A percentile compares a stretch with the other conserved stretches of the same genome.
phyloP scores from a whole-genome alignment of 2,329 filamentous ascomycete genomes.

The Lecanosticta acicola region DNA sequence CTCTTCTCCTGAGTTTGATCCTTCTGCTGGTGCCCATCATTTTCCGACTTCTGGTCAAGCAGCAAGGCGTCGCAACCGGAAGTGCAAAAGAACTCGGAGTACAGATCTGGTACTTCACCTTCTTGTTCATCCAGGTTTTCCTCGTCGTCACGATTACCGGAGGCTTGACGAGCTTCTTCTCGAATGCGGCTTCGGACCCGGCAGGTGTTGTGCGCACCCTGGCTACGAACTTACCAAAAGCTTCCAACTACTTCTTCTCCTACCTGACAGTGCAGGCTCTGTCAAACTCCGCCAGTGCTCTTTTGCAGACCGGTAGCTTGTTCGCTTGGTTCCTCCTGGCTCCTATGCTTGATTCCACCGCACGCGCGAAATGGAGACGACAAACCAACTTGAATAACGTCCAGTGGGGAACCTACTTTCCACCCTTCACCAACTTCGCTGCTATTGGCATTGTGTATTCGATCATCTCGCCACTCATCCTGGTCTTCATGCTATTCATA shows the following conservation, averaged over 20 bases:
- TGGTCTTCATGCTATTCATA: slow-evolving; percentile 87
- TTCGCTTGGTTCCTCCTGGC: slow-evolving; percentile 76
- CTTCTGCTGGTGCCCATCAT: slow-evolving; percentile 77
- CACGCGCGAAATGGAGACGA: slow-evolving; percentile 73
- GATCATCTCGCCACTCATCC: slow-evolving; percentile 81
- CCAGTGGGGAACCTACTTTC: slow-evolving; percentile 90
- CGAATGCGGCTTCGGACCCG: slow-evolving; percentile 60
- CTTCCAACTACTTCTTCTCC: slow-evolving; percentile 95
- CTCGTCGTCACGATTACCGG: slow-evolving; percentile 82
- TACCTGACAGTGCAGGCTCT: slow-evolving; percentile 96
- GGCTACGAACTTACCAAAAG: slow-evolving; percentile 72
- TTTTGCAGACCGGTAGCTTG: slow-evolving; percentile 77
- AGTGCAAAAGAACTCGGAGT: slow-evolving; percentile 75
- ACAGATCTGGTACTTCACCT: slow-evolving; percentile 87
- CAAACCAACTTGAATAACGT: slow-evolving; percentile 74
- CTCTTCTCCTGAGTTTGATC: slow-evolving; percentile 67
- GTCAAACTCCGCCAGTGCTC: slow-evolving; percentile 80
- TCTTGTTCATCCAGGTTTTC: slow-evolving; percentile 91
- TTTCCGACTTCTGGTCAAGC: slow-evolving; percentile 63
- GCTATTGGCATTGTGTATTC: slow-evolving; percentile 84
- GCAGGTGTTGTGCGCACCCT: slow-evolving; percentile 64
- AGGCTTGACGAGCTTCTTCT: slow-evolving; percentile 61
- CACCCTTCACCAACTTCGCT: slow-evolving; percentile 92
- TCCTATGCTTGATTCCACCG: slow-evolving; percentile 75
- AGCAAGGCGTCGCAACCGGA: slow-evolving; percentile 78